These are phyloP conservation scores for Avena atlantica DNA, from an alignment of 176 grass and related monocot species.

Conservation along the genomic window DNA sequence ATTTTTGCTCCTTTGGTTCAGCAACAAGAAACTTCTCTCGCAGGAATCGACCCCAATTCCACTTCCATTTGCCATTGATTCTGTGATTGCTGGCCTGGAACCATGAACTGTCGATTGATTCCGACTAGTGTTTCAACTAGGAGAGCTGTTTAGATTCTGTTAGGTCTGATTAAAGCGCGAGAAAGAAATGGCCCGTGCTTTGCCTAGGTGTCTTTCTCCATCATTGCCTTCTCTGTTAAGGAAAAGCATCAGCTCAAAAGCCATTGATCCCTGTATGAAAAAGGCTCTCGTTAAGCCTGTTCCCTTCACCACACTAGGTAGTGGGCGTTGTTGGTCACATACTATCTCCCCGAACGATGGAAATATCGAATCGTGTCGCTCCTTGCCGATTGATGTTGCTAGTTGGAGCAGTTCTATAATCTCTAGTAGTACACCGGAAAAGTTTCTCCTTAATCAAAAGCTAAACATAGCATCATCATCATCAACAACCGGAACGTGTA, in stretches of 20 bases:
- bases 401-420: background rate
- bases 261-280: background rate
- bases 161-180: constrained; percentile 23
- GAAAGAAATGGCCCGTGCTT: background rate
- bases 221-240: constrained; percentile 36
- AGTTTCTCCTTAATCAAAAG: background rate
- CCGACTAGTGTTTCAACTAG: background rate
- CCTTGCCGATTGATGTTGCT: background rate
- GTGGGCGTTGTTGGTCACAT: constrained; percentile 26
- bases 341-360: constrained; percentile 4
- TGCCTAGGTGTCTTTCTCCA: constrained; percentile 4
- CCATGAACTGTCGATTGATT: constrained; percentile 29
- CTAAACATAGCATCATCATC: background rate
- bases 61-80: background rate
- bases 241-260: constrained; percentile 33
- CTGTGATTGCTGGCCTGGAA: background rate
- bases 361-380: background rate
- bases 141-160: background rate
- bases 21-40: constrained; percentile 34
- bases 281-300: constrained; percentile 40
- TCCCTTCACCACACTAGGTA: background rate
- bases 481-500: background rate
- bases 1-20: constrained; percentile 66
- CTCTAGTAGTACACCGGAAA: background rate
- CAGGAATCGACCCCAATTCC: background rate